Conservation (phyloP, 2,329 filamentous ascomycete species). For the Colletotrichum lentis region DNA sequence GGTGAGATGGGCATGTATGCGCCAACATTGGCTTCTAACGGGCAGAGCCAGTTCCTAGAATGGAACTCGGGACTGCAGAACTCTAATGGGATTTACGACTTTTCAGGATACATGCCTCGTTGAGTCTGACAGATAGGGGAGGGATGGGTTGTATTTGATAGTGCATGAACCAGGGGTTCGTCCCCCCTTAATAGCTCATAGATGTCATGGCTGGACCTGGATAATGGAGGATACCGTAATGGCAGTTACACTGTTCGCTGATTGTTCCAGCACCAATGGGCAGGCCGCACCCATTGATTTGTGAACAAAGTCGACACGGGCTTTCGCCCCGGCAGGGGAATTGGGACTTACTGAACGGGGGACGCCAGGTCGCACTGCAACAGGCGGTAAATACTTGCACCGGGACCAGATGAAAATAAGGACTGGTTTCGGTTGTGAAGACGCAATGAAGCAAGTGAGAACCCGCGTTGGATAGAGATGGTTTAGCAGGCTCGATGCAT, state of each 20-base stretch:
- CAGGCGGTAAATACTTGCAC: too few species aligned
- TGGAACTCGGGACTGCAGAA: conserved; percentile 27
- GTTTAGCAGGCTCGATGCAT: too few species aligned
- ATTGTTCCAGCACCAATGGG: background rate
- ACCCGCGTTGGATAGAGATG: too few species aligned
- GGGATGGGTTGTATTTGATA: background rate
- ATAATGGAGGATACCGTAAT: background rate
- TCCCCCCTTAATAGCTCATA: background rate
- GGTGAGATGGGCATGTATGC: conserved; percentile 21
- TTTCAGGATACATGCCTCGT: conserved; percentile 28
- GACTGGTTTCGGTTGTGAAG: too few species aligned
- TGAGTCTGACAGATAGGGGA: background rate
- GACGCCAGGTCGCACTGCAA: too few species aligned
- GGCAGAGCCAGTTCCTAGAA: conserved; percentile 15
- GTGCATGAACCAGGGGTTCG: background rate
- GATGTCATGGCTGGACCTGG: background rate
- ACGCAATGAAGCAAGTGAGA: too few species aligned
- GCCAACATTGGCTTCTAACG: background rate
- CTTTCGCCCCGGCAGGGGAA: too few species aligned
- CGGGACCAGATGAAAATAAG: too few species aligned
- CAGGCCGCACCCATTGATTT: rapidly evolving
- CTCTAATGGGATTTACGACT: conserved; percentile 28
- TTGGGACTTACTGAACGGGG: too few species aligned
- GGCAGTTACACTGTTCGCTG: background rate
- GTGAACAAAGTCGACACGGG: too few species aligned